Conservation (phyloP, 331 rosid species). For the Phaseolus coccineus region DNA sequence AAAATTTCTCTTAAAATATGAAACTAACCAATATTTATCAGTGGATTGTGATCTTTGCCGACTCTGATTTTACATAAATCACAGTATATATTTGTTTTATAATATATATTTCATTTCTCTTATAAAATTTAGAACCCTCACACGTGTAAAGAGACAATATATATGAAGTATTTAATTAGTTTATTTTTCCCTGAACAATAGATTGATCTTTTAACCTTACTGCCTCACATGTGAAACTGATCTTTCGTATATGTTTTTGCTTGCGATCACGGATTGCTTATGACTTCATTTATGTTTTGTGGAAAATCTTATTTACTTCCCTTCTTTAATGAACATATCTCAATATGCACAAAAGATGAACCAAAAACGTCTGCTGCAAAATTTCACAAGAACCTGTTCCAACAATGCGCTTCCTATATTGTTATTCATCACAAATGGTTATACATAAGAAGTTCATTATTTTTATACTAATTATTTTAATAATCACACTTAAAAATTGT, state of each 20-base stretch:
- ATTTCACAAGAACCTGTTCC: not conserved
- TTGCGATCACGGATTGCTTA: not conserved
- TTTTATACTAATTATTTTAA: not conserved
- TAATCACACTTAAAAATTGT: not conserved
- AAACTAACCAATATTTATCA: too few relatives aligned
- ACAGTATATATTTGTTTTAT: too few relatives aligned
- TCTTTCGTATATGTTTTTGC: not conserved
- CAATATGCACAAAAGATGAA: not conserved
- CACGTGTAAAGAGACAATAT: not conserved
- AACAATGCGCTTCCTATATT: not conserved
- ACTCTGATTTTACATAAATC: too few relatives aligned
- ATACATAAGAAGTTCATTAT: not conserved
- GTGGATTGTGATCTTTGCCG: too few relatives aligned
- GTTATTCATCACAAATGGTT: not conserved
- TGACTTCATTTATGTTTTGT: not conserved
- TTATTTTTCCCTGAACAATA: not conserved
- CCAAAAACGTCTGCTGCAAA: not conserved
- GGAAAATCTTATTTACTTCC: not conserved
- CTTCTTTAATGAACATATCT: conserved; percentile 7
- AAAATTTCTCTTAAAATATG: too few relatives aligned
- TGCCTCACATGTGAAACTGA: not conserved
- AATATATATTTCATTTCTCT: too few relatives aligned
- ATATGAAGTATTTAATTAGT: not conserved
- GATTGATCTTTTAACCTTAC: not conserved
- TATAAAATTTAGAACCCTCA: too few relatives aligned